Conservation (phyloP, 495 filamentous ascomycete genomes). For the Tuber indicum region DNA sequence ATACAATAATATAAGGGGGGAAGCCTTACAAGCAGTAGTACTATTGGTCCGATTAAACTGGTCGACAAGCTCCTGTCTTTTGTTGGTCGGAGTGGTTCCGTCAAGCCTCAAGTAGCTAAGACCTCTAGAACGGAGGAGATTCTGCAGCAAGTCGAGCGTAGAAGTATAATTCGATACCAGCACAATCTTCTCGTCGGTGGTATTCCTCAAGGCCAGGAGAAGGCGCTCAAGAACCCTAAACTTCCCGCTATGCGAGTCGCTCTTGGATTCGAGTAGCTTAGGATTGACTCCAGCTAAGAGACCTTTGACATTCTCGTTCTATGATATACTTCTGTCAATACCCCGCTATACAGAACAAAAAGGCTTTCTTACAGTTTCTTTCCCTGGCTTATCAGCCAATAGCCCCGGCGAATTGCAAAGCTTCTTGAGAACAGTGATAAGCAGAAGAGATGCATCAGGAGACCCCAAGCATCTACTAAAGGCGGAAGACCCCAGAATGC, state of each 20-base stretch:
- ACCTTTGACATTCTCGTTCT: slow-evolving; percentile 44
- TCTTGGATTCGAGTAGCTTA: slow-evolving; percentile 53
- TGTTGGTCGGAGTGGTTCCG: slow-evolving; percentile 60
- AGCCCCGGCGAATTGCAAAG: slow-evolving; percentile 72
- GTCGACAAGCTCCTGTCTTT: slow-evolving; percentile 69
- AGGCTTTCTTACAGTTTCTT: slow-evolving; percentile 18
- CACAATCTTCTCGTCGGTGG: slow-evolving; percentile 67
- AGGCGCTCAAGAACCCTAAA: slow-evolving; percentile 65
- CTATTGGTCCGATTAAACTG: slow-evolving; percentile 58
- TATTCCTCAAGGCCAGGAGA: slow-evolving; percentile 55
- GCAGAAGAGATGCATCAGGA: slow-evolving; percentile 61
- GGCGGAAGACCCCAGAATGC: slow-evolving; percentile 61
- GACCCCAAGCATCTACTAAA: slow-evolving; percentile 62
- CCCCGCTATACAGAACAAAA: background rate
- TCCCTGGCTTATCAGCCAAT: slow-evolving; percentile 45
- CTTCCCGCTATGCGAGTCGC: slow-evolving; percentile 60
- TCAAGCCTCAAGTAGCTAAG: slow-evolving; percentile 67
- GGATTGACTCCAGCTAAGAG: slow-evolving; percentile 57
- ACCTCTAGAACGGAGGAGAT: slow-evolving; percentile 57
- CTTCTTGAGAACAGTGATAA: slow-evolving; percentile 76
- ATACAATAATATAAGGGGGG: slow-evolving; percentile 42
- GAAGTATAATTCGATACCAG: slow-evolving; percentile 78
- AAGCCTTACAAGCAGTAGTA: slow-evolving; percentile 17
- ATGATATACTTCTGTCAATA: slow-evolving; percentile 17
- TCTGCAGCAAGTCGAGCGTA: slow-evolving; percentile 64